Percentiles rank a stretch among this genome's conserved stretches.
Conservation (phyloP, 139 green algal species). For the Asterochloris erici region DNA sequence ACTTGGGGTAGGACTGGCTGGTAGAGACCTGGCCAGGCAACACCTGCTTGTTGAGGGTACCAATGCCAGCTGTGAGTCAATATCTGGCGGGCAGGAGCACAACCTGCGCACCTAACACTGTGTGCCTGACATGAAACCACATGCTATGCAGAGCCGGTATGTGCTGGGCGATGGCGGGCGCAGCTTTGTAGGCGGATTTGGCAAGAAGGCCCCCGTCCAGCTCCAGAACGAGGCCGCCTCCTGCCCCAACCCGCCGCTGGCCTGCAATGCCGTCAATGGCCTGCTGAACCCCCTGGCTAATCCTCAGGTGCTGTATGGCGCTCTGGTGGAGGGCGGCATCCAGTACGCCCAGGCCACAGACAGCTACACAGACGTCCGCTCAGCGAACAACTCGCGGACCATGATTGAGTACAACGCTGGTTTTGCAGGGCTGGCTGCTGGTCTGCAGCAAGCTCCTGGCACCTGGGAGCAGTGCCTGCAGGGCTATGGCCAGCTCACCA, state of each 20-base stretch:
- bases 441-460: constrained; percentile 18
- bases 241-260: constrained; percentile 35
- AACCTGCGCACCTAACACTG: too few species aligned
- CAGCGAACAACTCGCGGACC: constrained; percentile 29
- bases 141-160: constrained; percentile 44
- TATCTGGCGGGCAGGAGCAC: too few species aligned
- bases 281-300: constrained; percentile 50
- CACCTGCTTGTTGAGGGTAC: too few species aligned
- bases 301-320: constrained; percentile 52
- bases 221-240: constrained; percentile 56
- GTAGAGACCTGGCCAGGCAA: too few species aligned
- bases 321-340: constrained; percentile 51
- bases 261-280: constrained; percentile 18
- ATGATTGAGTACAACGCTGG: constrained; percentile 55
- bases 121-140: too few species aligned
- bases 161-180: constrained; percentile 51
- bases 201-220: constrained; percentile 38
- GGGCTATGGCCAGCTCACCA: constrained; percentile 16
- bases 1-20: too few species aligned
- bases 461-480: constrained; percentile 34
- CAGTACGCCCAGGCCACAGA: constrained; percentile 1
- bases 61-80: too few species aligned
- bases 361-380: constrained; percentile 31
- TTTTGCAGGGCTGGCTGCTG: constrained; percentile 26
- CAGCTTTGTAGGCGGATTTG: constrained; percentile 42